Evolutionary conservation across 352 stramenopile genomes (phyloP), one percentile per base, ranked within the genome.

Genomic region (Albugo laibachii): DNA sequence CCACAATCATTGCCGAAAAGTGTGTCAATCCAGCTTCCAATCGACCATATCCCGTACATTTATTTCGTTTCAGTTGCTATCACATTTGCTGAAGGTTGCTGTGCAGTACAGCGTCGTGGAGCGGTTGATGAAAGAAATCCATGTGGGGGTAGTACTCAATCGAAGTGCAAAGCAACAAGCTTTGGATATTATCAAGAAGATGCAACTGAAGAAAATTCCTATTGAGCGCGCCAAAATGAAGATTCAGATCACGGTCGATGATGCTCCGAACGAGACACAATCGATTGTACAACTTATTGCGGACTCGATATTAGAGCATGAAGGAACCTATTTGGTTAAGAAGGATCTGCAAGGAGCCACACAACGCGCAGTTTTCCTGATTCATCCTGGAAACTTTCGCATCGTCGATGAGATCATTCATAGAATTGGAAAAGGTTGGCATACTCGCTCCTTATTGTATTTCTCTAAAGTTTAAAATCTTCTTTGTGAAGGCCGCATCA

Each of bases 141-240:
- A 97, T 52, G 97, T 96, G 59, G 81, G 81, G 13, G 83, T 97
- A 14, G 83, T 97, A 44, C 87, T 91, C 10, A 97, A 94, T 47
- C 80, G 88, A 34, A 88, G 78, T 49, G 77, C 95, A 19, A 99
- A 99, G 73, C 83, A 96, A 56, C 92, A 96, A 65, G 89, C 87
- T 52, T 69, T 99, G 31, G 93, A 98, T 61, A 83, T 96, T 40
- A 97, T 99, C 53, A 94, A 93, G 59, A 80, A 86, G 48, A 68
- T 99, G 18, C 63, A 80, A 14, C 79, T 83, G 49, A 60, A 73
- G 21, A 73, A 95, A 41, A 91, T 99, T 55, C 83, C 91, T 14
- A 93, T 99, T 53, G 81, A 93, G 45, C 73, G 95, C 38, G 94
- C 94, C 16, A 97, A 97, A 59, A 99, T 99, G 95, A 85, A 94